Base-by-base conservation (phyloP, 768 basidiomycete genomes). In the Podaxis mareebaensis region DNA sequence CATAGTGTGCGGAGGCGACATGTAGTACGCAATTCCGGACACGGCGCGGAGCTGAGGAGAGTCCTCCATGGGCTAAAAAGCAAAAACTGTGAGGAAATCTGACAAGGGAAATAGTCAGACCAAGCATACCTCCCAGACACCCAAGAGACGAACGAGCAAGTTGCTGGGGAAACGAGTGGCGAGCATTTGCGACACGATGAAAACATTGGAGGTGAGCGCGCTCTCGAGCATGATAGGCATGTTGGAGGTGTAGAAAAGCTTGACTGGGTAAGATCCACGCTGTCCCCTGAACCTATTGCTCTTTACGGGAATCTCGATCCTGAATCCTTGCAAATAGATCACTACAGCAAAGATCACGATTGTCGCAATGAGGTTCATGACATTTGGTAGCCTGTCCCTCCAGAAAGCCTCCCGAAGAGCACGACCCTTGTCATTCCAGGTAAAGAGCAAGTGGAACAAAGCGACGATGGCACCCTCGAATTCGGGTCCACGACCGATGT, bases 161-260 rank as follows among this genome's bases (percentile, higher is more conserved):
- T 97, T 97, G 67, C 81, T 79, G 0, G 97, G 97, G 88, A 96
- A 99, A 13, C 96, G 86, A 39, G 82, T 83, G 42, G 90, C 89
- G 65, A 99, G 85, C 96, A 99, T 99, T 78, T 99, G 97, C 33
- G 88, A 92, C 70, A 99, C 84, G 76, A 99, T 92, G 80, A 95
- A 99, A 33, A 99, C 88, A 75, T 99, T 96, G 63, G 88, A 90
- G 1, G 94, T 94, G 61, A 99, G 80, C 13, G 96, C 96, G 13
- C 86, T 89, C 79, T 99, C 93, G 64, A 99, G 86, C 96, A 99
- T 99, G 82, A 99, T 99, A 62, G 96, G 96, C 96, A 98, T 99
- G 81, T 99, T 99, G 49, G 88, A 91, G 15, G 97, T 99, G 79
- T 99, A 99, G 81, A 99, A 99, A 40, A 99, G 87, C 80, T 99